Evolutionary conservation across 768 basidiomycete genomes (phyloP), one percentile per base, ranked within the genome.

Genomic region (Asterophora lycoperdoides): DNA sequence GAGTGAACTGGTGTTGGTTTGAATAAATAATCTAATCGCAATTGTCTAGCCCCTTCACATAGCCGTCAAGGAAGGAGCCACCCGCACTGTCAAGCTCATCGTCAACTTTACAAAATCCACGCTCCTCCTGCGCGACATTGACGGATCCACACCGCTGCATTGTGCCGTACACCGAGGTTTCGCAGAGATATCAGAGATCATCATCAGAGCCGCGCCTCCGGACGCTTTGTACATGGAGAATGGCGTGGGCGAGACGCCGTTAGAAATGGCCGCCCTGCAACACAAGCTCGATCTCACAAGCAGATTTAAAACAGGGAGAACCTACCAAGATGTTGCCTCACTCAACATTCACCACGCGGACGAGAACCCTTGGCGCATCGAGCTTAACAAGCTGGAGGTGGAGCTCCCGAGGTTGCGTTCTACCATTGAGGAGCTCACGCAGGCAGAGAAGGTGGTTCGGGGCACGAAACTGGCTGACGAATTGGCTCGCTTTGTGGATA

Each of bases 101-200:
- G 54, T 79, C 11, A 62, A 67, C 3, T 72, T 70, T 39, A 66
- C 68, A 6, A 65, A 62, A 35, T 49, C 69, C 0, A 56, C 67
- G 4, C 63, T 74, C 20, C 55, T 73, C 4, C 56, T 68, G 7
- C 74, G 69, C 28, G 74, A 83, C 55, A 65, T 66, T 23, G 67
- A 72, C 38, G 82, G 79, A 0, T 73, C 68, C n/a, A 79, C 71
- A 0, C 74, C 79, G 2, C 64, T 84, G 2, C 81, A 83, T 54
- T 49, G 66, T 20, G 78, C 81, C 0, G 68, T 74, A 18, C 64
- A 65, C 7, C 23, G 47, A 0, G 64, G 67, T 17, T 70, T 53
- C 49, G 17, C 66, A 0, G 55, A 67, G 17, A 75, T 78, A 8
- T 65, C 70, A 1, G 52, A 67, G 23, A 42, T 67, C 8, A 64